Conservation (phyloP, 1,284 basidiomycete species). For the Vanrija sp. region DNA sequence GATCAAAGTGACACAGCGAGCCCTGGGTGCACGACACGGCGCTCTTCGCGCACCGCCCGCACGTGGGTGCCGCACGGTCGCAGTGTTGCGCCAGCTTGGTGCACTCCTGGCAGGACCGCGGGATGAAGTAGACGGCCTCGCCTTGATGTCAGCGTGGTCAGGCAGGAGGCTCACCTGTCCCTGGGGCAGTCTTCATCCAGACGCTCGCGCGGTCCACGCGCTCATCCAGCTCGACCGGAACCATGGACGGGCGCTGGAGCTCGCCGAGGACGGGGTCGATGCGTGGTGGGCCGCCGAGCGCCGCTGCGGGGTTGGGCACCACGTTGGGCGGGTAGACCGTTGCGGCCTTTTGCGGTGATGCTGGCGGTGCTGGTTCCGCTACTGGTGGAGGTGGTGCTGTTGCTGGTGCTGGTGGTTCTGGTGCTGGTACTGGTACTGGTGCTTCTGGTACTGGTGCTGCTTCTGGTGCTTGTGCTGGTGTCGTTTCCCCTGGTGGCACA, state of each 20-base stretch:
- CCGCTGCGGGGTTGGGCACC: slow-evolving; percentile 53
- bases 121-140: slow-evolving; percentile 33
- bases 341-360: background rate
- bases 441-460: too few relatives aligned
- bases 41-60: slow-evolving; percentile 23
- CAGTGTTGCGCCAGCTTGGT: slow-evolving; percentile 25
- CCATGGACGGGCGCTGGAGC: slow-evolving; percentile 28
- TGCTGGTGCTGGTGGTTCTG: background rate
- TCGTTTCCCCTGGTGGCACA: too few relatives aligned
- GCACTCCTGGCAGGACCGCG: slow-evolving; percentile 31
- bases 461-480: too few relatives aligned
- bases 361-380: background rate
- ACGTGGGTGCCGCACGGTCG: slow-evolving; percentile 30
- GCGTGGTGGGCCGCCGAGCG: background rate
- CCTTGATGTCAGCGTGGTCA: slow-evolving; percentile 14
- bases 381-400: background rate
- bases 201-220: slow-evolving; percentile 28
- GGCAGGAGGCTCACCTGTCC: background rate
- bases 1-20: slow-evolving; percentile 12
- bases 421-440: too few relatives aligned
- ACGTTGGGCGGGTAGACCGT: slow-evolving; percentile 76
- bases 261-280: slow-evolving; percentile 10
- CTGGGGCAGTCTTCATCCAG: slow-evolving; percentile 27
- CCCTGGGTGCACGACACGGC: slow-evolving; percentile 20
- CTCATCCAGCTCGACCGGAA: slow-evolving; percentile 34